Conservation (phyloP, 2,329 filamentous ascomycete species). For the Thelonectria blattea region DNA sequence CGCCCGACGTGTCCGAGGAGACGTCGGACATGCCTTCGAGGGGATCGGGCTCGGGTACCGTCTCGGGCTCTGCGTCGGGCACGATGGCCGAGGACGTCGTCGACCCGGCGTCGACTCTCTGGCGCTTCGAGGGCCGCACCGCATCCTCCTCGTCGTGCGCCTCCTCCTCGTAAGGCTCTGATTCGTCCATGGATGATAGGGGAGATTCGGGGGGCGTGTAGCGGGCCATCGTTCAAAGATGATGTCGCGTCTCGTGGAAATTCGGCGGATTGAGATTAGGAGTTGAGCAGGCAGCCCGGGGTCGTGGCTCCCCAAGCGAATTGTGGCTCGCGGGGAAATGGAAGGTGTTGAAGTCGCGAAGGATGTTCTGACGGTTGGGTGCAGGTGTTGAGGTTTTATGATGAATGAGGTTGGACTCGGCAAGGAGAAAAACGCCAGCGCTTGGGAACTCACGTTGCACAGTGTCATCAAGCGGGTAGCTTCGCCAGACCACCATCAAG, state of each 20-base stretch:
- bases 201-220: slow-evolving; percentile 53
- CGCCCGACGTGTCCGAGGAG: slow-evolving; percentile 89
- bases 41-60: slow-evolving; percentile 56
- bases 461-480: slow-evolving; percentile 25
- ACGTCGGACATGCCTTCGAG: slow-evolving; percentile 72
- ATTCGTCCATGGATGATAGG: slow-evolving; percentile 54
- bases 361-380: slow-evolving; percentile 12
- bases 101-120: slow-evolving; percentile 53
- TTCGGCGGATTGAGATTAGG: slow-evolving; percentile 14
- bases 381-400: slow-evolving; percentile 14
- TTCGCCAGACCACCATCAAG: neutral
- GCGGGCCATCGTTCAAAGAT: slow-evolving; percentile 43
- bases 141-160: slow-evolving; percentile 50
- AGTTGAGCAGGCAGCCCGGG: neutral
- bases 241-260: slow-evolving; percentile 31
- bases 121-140: slow-evolving; percentile 54
- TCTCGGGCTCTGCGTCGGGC: slow-evolving; percentile 51
- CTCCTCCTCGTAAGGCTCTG: slow-evolving; percentile 55
- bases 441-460: slow-evolving; percentile 32
- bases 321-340: neutral
- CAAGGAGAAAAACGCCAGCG: slow-evolving; percentile 36
- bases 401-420: slow-evolving; percentile 20
- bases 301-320: neutral
- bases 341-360: slow-evolving; percentile 1
- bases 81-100: slow-evolving; percentile 53